phyloP scores from a whole-genome alignment of 2,329 filamentous ascomycete species.

The Aspergillus pseudotamarii region DNA sequence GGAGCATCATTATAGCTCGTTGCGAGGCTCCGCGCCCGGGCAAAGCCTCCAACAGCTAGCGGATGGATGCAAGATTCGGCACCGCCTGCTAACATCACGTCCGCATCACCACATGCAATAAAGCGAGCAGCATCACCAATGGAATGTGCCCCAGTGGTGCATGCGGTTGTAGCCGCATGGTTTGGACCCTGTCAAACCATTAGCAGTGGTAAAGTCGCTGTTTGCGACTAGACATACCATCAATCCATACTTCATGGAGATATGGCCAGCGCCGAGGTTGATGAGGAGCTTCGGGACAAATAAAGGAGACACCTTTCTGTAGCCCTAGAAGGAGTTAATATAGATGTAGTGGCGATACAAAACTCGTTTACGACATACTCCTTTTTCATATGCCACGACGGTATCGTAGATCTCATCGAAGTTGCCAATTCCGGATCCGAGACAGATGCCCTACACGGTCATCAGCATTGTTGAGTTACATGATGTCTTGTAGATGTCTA shows the following conservation, averaged over 20 bases:
- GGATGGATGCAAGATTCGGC: slow-evolving; percentile 96
- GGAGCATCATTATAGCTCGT: slow-evolving; percentile 78
- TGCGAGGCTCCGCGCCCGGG: slow-evolving; percentile 80
- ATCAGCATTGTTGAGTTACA: slow-evolving; percentile 7
- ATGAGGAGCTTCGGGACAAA: slow-evolving; percentile 93
- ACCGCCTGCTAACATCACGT: slow-evolving; percentile 95
- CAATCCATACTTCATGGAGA: slow-evolving; percentile 90
- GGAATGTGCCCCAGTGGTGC: slow-evolving; percentile 92
- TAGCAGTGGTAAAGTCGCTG: slow-evolving; percentile 15
- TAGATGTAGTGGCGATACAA: neutral
- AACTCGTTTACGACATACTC: slow-evolving; percentile 55
- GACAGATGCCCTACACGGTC: slow-evolving; percentile 71
- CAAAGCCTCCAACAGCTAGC: slow-evolving; percentile 87
- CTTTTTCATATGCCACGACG: slow-evolving; percentile 72
- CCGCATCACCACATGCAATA: slow-evolving; percentile 85
- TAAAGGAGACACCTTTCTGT: slow-evolving; percentile 87
- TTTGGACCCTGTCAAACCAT: slow-evolving; percentile 70
- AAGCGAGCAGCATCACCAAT: slow-evolving; percentile 93
- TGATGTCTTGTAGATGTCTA: slow-evolving; percentile 34
- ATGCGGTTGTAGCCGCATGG: slow-evolving; percentile 90
- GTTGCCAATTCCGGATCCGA: slow-evolving; percentile 95
- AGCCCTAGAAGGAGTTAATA: slow-evolving; percentile 62
- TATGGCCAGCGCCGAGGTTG: slow-evolving; percentile 91
- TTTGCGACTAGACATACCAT: slow-evolving; percentile 44
- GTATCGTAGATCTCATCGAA: slow-evolving; percentile 88